Evolutionary conservation across 163 green algal species (phyloP), one percentile per base, ranked within the genome.

Genomic region (Chlorella variabilis): DNA sequence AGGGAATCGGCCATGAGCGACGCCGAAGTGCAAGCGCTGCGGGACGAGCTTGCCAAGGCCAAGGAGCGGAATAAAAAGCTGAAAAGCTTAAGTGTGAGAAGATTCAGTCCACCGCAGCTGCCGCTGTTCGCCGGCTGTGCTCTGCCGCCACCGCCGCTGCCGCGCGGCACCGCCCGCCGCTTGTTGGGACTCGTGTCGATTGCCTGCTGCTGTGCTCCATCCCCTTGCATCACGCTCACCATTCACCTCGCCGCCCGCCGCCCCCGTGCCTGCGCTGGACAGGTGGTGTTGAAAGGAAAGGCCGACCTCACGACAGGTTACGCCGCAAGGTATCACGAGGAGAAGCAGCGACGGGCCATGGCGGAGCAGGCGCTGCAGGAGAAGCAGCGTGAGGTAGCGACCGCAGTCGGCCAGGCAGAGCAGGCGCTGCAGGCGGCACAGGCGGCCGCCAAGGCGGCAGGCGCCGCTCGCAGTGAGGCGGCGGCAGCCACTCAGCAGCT

Each of bases 281-380:
- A 78, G 71, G 71, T 7, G 8, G 23, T 67, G 71, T 42, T 81
- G 6, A 81, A 81, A 62, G 61, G 74, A 62, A 63, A 74, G 2
- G 41, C 61, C 17, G 27, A 65, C 23, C 45, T 54, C 45, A 54
- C 45, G 15, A 54, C 45, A n/a, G n/a, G n/a, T n/a, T n/a, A n/a
- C n/a, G n/a, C n/a, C n/a, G n/a, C n/a, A n/a, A n/a, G n/a, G n/a
- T n/a, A n/a, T 2, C 23, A 77, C n/a, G 42, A 82, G n/a, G 69
- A 51, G 27, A 42, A 13, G 17, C 42, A 77, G 69, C 69, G 42
- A 18, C 36, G 15, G 18, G 11, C 31, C 17, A 4, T 39, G 31
- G 23, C 51, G 39, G 34, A 54, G 9, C 23, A 58, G 5, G 71
- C 23, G 27, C 33, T 33, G 25, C 49, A 29, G 27, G 27, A 54